A percentile compares a stretch with the other conserved stretches of the same genome.
These are phyloP conservation scores for Aureobasidium sp. DNA, from an alignment of 2,329 filamentous ascomycete species.

Conservation along the genomic window DNA sequence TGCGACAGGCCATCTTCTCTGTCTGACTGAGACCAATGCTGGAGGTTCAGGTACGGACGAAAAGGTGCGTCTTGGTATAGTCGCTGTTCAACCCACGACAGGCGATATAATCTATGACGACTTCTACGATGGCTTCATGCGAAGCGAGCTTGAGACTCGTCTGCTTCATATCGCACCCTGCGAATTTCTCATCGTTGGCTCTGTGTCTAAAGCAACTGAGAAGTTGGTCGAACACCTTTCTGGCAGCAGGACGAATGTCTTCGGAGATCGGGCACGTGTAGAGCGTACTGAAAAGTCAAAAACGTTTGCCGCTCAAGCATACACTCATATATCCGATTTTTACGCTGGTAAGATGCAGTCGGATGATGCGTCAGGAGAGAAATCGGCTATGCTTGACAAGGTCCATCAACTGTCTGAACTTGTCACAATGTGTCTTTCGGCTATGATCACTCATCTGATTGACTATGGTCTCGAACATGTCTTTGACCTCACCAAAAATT, in stretches of 20 bases:
- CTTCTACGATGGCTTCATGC: constrained; percentile 97
- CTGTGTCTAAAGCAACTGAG: constrained; percentile 82
- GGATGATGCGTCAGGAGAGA: constrained; percentile 29
- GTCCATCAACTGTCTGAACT: constrained; percentile 77
- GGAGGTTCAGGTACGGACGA: constrained; percentile 83
- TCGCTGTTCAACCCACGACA: constrained; percentile 91
- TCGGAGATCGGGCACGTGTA: constrained; percentile 81
- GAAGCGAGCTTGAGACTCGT: constrained; percentile 91
- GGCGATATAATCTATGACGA: constrained; percentile 93
- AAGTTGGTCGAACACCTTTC: constrained; percentile 88
- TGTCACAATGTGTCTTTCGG: constrained; percentile 85
- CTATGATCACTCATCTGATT: constrained; percentile 88
- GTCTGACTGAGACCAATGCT: constrained; percentile 76
- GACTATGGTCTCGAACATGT: constrained; percentile 94
- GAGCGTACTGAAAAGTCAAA: constrained; percentile 70
- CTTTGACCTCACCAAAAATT: constrained; percentile 93
- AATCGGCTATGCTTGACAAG: constrained; percentile 67
- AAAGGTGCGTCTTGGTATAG: constrained; percentile 81
- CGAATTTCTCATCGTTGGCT: constrained; percentile 87
- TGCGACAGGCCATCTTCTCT: constrained; percentile 80
- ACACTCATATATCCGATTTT: constrained; percentile 85
- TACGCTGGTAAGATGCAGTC: constrained; percentile 79
- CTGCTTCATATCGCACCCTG: constrained; percentile 91
- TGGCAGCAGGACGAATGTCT: constrained; percentile 80
- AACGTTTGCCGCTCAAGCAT: constrained; percentile 75